Evolutionary conservation across 2,329 filamentous ascomycete species (phyloP).

Genomic region (Helminthosporium solani): DNA sequence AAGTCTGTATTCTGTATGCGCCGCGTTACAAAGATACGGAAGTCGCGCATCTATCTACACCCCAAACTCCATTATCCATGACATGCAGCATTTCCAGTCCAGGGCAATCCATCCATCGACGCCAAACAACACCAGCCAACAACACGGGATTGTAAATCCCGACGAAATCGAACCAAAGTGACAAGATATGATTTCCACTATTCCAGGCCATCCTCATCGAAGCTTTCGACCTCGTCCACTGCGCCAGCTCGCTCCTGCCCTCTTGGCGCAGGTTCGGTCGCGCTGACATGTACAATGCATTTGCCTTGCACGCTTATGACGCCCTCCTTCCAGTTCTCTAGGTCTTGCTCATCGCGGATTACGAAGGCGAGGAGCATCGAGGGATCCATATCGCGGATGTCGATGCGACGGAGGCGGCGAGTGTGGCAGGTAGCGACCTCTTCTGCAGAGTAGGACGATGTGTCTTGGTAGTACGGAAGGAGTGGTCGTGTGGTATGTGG

Average conservation of each 20-base stretch:
- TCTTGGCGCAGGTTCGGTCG: slow-evolving; percentile 60
- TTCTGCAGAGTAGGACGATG: slow-evolving; percentile 63
- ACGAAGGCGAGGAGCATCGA: slow-evolving; percentile 97
- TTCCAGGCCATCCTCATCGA: slow-evolving; percentile 60
- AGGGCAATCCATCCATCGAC: background rate
- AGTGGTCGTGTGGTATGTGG: slow-evolving; percentile 82
- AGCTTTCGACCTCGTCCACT: slow-evolving; percentile 84
- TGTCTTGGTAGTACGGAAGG: slow-evolving; percentile 63
- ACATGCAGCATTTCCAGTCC: slow-evolving; percentile 1
- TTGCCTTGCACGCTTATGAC: slow-evolving; percentile 72
- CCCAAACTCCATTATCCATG: slow-evolving; percentile 16
- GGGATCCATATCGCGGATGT: slow-evolving; percentile 91
- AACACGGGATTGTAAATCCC: background rate
- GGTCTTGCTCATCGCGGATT: slow-evolving; percentile 79
- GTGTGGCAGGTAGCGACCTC: slow-evolving; percentile 87
- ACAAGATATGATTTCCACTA: slow-evolving; percentile 1
- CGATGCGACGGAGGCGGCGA: slow-evolving; percentile 74
- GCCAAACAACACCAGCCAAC: background rate
- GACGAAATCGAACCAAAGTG: background rate
- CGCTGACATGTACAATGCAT: slow-evolving; percentile 79
- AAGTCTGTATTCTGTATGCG: background rate
- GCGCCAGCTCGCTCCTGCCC: slow-evolving; percentile 65
- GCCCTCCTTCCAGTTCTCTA: slow-evolving; percentile 76
- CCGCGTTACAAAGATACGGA: background rate
- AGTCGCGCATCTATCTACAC: slow-evolving; percentile 14